Evolutionary conservation across 495 filamentous ascomycete species (phyloP), one percentile per base, ranked within the genome.

Genomic region (Hypoxylon trugodes): DNA sequence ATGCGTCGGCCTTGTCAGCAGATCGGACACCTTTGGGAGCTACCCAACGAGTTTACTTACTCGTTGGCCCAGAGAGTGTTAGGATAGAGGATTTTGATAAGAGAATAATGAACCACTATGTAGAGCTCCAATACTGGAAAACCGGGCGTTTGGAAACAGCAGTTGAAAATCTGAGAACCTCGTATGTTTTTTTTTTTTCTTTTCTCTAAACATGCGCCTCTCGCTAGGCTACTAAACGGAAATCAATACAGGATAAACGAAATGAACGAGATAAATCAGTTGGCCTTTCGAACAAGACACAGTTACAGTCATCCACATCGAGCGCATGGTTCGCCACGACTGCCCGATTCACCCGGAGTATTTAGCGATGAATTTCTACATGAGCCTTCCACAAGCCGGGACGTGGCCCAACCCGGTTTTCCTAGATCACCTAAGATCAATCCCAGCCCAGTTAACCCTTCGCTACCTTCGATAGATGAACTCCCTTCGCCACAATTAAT

Each of bases 51-150:
- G 32, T 61, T 13, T 42, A 18, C 25, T 54, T 69, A 24, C 6
- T 43, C 13, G 49, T 43, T 42, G 54, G 63, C 4, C 63, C 67
- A 22, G 54, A 69, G 48, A 46, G 47, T 10, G 47, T 53, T 10
- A 51, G 19, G 49, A 30, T 69, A 42, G 63, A 67, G n/a, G 58
- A 60, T 13, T 53, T 69, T 12, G 50, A 69, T 26, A 67, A 9
- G 36, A 69, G 52, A 46, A 67, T 69, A 47, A 22, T 59, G 26
- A 37, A 48, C 35, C 57, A 63, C 26, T 60, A 59, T 36, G n/a
- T 24, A 7, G 63, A 62, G 9, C 49, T 69, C 37, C 48, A 59
- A 24, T 33, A 45, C 8, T 69, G 57, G 63, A 54, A 49, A 32
- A 55, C 49, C 2, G 19, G 32, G 13, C 30, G 16, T 12, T 12